Evolutionary conservation across 202 grass and related monocot species (phyloP), one percentile per base, ranked within the genome.

Genomic region (Brachypodium distachyon): DNA sequence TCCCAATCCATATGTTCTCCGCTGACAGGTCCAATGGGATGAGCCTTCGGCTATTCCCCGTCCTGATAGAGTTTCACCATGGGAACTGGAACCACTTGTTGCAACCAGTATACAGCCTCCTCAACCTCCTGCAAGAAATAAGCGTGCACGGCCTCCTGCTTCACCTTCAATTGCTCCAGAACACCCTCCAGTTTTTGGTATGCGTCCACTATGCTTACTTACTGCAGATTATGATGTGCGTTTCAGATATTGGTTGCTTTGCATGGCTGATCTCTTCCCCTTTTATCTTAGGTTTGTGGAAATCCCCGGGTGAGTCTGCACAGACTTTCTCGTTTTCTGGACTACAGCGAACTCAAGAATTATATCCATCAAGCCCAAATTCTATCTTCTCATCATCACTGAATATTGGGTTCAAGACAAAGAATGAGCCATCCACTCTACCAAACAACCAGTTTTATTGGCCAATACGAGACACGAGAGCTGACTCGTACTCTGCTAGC

Each of bases 11-110:
- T 66, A 47, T 51, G 47, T 82, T 65, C 21, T 44, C 12, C 37
- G 16, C 33, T 78, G 73, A 61, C 68, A 98, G 95, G 91, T 98
- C 40, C 91, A 92, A 85, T 98, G 91, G 95, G 95, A 98, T 16
- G 95, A 98, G 72, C 82, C 84, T 65, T 94, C 89, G 49, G 74
- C 80, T 41, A 62, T 94, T 64, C 82, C 71, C 23, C 85, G 87
- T 46, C 95, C 95, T 72, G 91, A 98, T 48, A 87, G 80, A 78
- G 91, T 98, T 74, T 98, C 95, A 12, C 91, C 89, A 67, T 98
- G 95, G 95, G 95, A 98, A 76, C 41, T 98, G 19, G 91, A 94
- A 57, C 91, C 95, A 50, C 84, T 94, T 79, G 83, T 76, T 53
- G 51, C 55, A 78, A 41, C 73, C 75, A 77, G 70, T 69, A 70